Conservation (phyloP, 352 stramenopile species). For the Globisporangium uncinulatum region DNA sequence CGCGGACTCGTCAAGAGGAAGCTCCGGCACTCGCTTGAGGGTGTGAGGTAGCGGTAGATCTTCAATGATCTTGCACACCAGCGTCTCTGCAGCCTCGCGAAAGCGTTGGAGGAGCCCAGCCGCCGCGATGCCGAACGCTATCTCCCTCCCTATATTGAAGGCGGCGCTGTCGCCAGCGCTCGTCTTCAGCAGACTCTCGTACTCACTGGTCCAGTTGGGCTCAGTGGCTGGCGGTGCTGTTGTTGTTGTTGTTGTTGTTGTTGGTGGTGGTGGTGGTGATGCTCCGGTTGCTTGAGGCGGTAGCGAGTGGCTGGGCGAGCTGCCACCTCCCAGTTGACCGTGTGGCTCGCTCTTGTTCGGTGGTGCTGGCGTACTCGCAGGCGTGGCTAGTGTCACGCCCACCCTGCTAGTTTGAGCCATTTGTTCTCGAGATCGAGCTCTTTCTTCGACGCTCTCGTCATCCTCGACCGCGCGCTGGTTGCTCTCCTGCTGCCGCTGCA, state of each 20-base stretch:
- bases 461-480: conserved; percentile 1
- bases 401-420: background rate
- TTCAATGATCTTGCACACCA: conserved; percentile 27
- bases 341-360: background rate
- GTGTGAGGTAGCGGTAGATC: conserved; percentile 24
- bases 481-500: background rate
- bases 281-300: too few species aligned
- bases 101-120: conserved; percentile 31
- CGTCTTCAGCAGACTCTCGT: background rate
- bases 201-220: conserved; percentile 8
- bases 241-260: background rate
- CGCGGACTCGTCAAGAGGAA: background rate
- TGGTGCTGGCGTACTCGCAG: background rate
- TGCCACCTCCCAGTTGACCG: background rate
- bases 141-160: background rate
- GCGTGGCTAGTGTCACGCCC: background rate
- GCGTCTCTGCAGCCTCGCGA: conserved; percentile 24
- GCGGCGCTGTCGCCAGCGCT: background rate
- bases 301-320: background rate
- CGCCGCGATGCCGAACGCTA: conserved; percentile 14
- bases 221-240: background rate
- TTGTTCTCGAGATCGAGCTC: background rate
- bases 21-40: conserved; percentile 13
- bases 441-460: background rate
- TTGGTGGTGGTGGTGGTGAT: background rate